Conservation (phyloP, 2,329 filamentous ascomycete species). For the Elsinoe arachidis region DNA sequence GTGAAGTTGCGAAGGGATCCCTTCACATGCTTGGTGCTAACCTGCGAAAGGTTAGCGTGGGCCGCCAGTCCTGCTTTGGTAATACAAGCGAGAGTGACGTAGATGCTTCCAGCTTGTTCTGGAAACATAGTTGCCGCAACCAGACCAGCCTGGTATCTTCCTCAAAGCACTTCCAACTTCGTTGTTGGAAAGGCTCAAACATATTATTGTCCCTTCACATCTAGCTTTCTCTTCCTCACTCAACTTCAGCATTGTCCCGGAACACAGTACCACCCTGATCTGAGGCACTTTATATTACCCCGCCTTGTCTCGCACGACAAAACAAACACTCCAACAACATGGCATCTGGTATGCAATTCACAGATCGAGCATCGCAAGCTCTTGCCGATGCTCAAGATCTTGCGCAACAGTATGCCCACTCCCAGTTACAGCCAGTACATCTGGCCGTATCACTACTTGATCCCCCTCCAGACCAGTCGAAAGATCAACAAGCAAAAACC, state of each 20-base stretch:
- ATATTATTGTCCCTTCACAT: neutral
- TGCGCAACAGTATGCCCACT: slow-evolving; percentile 82
- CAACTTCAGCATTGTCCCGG: neutral
- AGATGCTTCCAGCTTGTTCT: slow-evolving; percentile 11
- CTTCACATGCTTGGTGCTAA: no score
- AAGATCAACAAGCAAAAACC: slow-evolving; percentile 61
- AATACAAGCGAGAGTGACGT: slow-evolving; percentile 1
- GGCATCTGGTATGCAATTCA: slow-evolving; percentile 80
- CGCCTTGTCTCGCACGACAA: neutral
- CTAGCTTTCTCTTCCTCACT: neutral
- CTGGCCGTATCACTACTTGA: slow-evolving; percentile 76
- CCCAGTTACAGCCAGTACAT: slow-evolving; percentile 83
- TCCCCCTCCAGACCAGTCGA: slow-evolving; percentile 62
- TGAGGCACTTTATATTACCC: neutral
- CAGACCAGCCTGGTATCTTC: slow-evolving; percentile 3
- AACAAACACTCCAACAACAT: slow-evolving; percentile 34
- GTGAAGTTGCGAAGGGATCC: no score
- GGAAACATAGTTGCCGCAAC: neutral
- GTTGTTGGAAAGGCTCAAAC: neutral
- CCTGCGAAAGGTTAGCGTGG: no score
- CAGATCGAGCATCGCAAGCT: slow-evolving; percentile 83
- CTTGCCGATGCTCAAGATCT: slow-evolving; percentile 80
- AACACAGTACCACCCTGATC: neutral
- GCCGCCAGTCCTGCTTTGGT: neutral
- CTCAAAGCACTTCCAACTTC: neutral